phyloP scores from a whole-genome alignment of 352 stramenopile species.

The Phytopythium sindhum region DNA sequence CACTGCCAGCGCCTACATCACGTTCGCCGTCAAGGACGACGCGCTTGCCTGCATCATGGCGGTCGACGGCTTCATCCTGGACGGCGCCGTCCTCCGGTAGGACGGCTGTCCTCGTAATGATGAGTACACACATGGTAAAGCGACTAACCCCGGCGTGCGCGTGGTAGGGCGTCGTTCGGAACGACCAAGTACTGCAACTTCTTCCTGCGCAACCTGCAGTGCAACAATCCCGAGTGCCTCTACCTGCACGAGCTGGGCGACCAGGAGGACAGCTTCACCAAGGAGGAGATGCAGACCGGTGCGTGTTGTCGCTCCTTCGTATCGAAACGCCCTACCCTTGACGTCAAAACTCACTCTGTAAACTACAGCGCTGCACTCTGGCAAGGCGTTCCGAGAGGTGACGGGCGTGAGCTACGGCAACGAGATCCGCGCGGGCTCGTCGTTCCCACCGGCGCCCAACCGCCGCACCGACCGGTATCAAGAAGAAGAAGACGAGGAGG shows the following conservation, averaged over 20 bases:
- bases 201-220: conserved; percentile 89
- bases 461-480: conserved; percentile 3
- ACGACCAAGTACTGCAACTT: conserved; percentile 97
- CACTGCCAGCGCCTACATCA: conserved; percentile 92
- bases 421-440: conserved; percentile 50
- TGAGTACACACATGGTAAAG: no score
- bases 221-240: conserved; percentile 93
- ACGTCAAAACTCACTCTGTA: no score
- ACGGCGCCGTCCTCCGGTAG: conserved; percentile 71
- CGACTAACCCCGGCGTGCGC: background rate
- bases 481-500: background rate
- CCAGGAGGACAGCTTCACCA: conserved; percentile 93
- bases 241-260: conserved; percentile 93
- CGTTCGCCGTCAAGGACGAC: conserved; percentile 89
- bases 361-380: conserved; percentile 53
- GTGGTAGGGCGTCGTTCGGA: conserved; percentile 85
- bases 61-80: conserved; percentile 89
- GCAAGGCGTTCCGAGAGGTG: conserved; percentile 72
- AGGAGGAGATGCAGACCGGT: conserved; percentile 92
- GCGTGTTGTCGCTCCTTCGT: conserved; percentile 4
- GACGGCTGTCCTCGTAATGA: no score
- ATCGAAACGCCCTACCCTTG: background rate
- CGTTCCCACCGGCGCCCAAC: conserved; percentile 44
- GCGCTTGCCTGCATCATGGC: conserved; percentile 88
- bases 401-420: conserved; percentile 33